Conservation (phyloP, 345 rosid species). For the Moringa oleifera region DNA sequence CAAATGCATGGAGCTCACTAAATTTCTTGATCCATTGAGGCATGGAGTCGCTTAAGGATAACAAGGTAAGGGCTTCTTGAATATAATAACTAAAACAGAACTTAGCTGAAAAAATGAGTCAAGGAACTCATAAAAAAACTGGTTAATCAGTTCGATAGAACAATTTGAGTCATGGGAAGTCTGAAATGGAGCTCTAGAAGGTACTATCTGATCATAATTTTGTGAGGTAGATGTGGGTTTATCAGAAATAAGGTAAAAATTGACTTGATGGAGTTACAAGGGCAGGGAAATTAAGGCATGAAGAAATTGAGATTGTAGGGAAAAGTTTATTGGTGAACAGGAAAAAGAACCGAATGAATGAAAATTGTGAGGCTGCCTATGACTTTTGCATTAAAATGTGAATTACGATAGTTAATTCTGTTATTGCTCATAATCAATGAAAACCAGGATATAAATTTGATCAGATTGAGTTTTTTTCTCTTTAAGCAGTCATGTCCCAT, state of each 20-base stretch:
- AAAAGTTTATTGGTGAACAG: background rate
- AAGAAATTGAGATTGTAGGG: background rate
- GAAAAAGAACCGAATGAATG: slow-evolving; percentile 3
- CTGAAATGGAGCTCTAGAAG: too few relatives aligned
- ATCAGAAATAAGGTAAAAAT: background rate
- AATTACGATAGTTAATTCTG: background rate
- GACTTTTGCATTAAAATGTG: background rate
- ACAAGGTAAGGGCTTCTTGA: too few relatives aligned
- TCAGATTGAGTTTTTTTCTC: too few relatives aligned
- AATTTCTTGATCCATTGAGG: too few relatives aligned
- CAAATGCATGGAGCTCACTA: too few relatives aligned
- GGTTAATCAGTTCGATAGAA: too few relatives aligned
- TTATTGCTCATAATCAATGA: background rate
- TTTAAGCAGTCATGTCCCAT: too few relatives aligned
- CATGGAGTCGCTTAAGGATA: background rate
- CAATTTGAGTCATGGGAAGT: too few relatives aligned
- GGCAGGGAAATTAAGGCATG: slow-evolving; percentile 12
- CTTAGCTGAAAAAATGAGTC: too few relatives aligned
- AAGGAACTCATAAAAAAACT: too few relatives aligned
- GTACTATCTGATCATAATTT: background rate
- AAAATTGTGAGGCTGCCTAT: background rate
- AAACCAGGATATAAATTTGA: background rate
- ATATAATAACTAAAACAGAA: too few relatives aligned
- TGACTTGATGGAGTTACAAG: slow-evolving; percentile 1
- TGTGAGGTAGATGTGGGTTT: background rate